Conservation (phyloP, 2,329 filamentous ascomycete genomes). For the Penicillium oxalicum region DNA sequence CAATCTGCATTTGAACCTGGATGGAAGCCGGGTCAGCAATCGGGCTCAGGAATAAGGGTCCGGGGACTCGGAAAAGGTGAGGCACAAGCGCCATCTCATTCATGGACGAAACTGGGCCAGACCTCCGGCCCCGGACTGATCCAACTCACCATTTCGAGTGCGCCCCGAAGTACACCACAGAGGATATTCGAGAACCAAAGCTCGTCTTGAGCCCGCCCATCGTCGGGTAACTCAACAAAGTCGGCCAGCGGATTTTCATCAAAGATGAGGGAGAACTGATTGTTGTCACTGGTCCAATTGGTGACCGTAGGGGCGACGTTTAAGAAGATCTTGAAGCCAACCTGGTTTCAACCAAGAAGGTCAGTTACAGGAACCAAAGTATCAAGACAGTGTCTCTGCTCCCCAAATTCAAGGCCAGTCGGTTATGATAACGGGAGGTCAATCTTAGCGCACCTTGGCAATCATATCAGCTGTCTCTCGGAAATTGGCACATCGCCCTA, state of each 20-base stretch:
- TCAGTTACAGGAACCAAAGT: slow-evolving; percentile 1
- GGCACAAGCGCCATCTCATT: slow-evolving; percentile 1
- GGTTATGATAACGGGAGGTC: no score
- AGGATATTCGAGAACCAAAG: slow-evolving; percentile 98
- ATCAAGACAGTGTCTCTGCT: neutral
- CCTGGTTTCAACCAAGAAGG: slow-evolving; percentile 45
- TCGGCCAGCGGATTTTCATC: slow-evolving; percentile 96
- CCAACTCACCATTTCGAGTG: slow-evolving; percentile 79
- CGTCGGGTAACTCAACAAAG: slow-evolving; percentile 95
- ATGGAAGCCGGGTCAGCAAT: slow-evolving; percentile 29
- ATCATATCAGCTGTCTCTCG: slow-evolving; percentile 96
- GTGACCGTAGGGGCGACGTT: slow-evolving; percentile 91
- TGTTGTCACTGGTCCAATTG: slow-evolving; percentile 94
- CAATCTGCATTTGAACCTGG: slow-evolving; percentile 91
- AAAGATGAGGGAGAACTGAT: slow-evolving; percentile 92
- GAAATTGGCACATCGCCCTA: slow-evolving; percentile 84
- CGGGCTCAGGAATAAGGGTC: slow-evolving; percentile 13
- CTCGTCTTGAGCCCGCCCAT: slow-evolving; percentile 91
- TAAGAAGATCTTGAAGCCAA: slow-evolving; percentile 98
- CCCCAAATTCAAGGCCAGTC: neutral
- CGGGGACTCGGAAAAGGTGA: slow-evolving; percentile 1
- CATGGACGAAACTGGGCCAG: neutral
- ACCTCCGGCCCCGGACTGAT: neutral
- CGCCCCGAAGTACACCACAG: slow-evolving; percentile 83
- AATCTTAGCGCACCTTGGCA: slow-evolving; percentile 59